A percentile compares a stretch with the other conserved stretches of the same genome.
phyloP scores from a whole-genome alignment of 306 rosid species.

The Citrullus mucosospermus region DNA sequence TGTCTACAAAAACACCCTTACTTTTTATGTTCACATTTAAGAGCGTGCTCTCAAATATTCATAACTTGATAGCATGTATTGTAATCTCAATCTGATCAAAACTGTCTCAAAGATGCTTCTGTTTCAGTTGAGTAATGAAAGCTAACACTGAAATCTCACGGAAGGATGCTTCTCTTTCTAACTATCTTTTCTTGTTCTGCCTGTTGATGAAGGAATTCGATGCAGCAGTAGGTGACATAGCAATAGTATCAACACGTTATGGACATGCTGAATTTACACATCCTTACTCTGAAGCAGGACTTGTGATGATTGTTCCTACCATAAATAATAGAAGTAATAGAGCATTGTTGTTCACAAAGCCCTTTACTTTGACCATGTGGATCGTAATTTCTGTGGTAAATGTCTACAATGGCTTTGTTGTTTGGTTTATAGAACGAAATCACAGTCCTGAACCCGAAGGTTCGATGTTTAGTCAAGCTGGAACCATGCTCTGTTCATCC shows the following conservation, averaged over 20 bases:
- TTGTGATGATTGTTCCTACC: slow-evolving; percentile 34
- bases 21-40: neutral
- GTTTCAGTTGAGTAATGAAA: too few relatives aligned
- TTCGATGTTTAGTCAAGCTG: slow-evolving; percentile 24
- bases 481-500: slow-evolving; percentile 26
- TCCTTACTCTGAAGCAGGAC: slow-evolving; percentile 35
- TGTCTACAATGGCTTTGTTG: slow-evolving; percentile 36
- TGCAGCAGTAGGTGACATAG: slow-evolving; percentile 37
- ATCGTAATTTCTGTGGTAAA: slow-evolving; percentile 12
- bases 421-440: slow-evolving; percentile 36
- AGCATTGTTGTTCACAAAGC: slow-evolving; percentile 31
- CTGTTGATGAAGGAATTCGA: slow-evolving; percentile 20
- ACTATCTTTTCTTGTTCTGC: neutral
- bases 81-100: neutral
- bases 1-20: neutral
- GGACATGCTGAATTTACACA: slow-evolving; percentile 27
- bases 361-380: slow-evolving; percentile 41
- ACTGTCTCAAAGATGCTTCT: neutral
- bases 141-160: neutral
- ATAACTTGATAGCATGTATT: neutral
- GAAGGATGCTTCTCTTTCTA: neutral
- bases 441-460: slow-evolving; percentile 18
- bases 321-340: slow-evolving; percentile 8
- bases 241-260: slow-evolving; percentile 18
- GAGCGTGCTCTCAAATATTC: neutral